Conservation (phyloP, 345 rosid genomes). For the Murraya paniculata region DNA sequence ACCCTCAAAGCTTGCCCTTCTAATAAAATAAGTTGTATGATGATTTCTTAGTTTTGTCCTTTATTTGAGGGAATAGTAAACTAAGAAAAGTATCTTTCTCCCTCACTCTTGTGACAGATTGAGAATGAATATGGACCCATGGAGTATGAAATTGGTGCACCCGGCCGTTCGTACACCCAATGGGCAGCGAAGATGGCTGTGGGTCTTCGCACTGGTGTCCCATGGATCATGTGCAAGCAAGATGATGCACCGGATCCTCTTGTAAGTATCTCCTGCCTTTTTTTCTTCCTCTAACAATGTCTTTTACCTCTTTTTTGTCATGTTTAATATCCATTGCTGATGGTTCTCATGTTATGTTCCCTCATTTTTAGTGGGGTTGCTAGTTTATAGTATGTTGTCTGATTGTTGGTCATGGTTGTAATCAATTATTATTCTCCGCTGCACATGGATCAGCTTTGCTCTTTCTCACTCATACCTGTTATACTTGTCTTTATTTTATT, state of each 20-base stretch:
- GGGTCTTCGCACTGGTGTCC: conserved; percentile 93
- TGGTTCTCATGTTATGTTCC: conserved; percentile 36
- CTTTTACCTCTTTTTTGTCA: conserved; percentile 20
- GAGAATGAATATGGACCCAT: conserved; percentile 98
- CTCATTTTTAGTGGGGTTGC: conserved; percentile 27
- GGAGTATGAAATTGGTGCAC: conserved; percentile 74
- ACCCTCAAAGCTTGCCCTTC: neutral
- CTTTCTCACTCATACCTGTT: conserved; percentile 27
- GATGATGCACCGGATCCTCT: conserved; percentile 98
- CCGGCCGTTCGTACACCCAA: conserved; percentile 63
- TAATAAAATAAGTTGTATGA: neutral
- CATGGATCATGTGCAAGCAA: conserved; percentile 99
- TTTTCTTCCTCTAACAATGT: conserved; percentile 4
- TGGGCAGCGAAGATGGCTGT: conserved; percentile 99
- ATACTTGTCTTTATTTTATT: conserved; percentile 20
- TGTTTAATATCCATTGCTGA: conserved; percentile 17
- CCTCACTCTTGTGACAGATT: conserved; percentile 47
- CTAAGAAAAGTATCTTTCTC: conserved; percentile 14
- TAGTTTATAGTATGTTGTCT: conserved; percentile 13
- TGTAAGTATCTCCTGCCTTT: conserved; percentile 41
- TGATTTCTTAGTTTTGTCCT: neutral
- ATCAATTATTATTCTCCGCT: conserved; percentile 31
- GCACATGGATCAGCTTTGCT: conserved; percentile 38
- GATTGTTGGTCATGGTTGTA: conserved; percentile 22
- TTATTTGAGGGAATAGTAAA: conserved; percentile 4